Base-by-base conservation (phyloP, 129 eudicot genomes). In the Pseudognaphalium luteoalbum region DNA sequence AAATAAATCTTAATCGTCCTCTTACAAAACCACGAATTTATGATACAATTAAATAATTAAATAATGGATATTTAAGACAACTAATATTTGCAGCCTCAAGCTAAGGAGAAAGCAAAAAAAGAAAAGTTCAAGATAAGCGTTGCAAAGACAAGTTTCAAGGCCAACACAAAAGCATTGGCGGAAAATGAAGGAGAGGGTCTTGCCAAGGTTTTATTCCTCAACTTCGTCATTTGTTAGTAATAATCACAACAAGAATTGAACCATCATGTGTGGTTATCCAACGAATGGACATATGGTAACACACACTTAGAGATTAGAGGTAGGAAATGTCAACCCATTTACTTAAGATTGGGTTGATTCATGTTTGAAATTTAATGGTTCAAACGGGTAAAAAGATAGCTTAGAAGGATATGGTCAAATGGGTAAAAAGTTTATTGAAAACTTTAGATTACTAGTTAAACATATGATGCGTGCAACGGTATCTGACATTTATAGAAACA, bases 181-280 rank as follows among this genome's bases (percentile, higher is more conserved):
- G 99, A 94, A 86, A 94, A 94, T 84, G 97, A 94, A 86, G 96
- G 89, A 52, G 99, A 91, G 84, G 99, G 99, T 76, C 81, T 94
- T 75, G 99, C 99, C 68, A 94, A 94, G 97, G 99, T 94, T 71
- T 44, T 67, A 20, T 59, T 66, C 56, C 28, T 12, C 17, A 52
- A 42, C 22, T 17, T 22, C 2, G 2, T 32, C 54, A 6, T 35
- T 25, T 60, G 21, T 59, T 68, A 25, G 28, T 25, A 59, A 37
- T 22, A 57, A 44, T 12, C 15, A 21, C 21, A 52, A 2, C 14
- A 21, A 32, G 35, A 3, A 63, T 33, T 3, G 32, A 28, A 61
- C 35, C 66, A 63, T 63, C 68, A 63, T 63, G 4, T 41, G 47
- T 10, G 14, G 47, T 41, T 41, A 41, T 41, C 15, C 14, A 41